Conservation (phyloP, 805 yeast species). For the Priceomyces haplophilus region DNA sequence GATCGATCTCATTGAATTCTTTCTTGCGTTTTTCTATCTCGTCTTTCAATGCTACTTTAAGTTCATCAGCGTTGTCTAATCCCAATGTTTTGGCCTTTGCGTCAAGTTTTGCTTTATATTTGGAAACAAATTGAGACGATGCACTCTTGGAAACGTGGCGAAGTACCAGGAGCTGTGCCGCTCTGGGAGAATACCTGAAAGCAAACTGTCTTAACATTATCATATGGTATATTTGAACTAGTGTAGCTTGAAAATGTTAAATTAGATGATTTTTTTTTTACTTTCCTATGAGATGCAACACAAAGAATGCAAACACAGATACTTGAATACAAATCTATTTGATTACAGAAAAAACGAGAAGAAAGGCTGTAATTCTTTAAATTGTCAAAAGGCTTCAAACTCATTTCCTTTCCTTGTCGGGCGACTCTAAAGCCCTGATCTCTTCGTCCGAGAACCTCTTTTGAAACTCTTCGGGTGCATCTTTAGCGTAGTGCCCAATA, state of each 20-base stretch:
- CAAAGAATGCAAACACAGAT: background rate
- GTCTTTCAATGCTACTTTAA: constrained; percentile 60
- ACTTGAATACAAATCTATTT: background rate
- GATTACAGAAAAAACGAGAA: too few species aligned
- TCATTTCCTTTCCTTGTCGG: constrained; percentile 1
- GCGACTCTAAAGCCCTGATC: constrained; percentile 4
- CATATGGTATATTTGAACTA: background rate
- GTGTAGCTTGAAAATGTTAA: background rate
- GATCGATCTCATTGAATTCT: constrained; percentile 63
- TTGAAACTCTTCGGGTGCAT: constrained; percentile 51
- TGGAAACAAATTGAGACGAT: constrained; percentile 6
- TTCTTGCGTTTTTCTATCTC: constrained; percentile 54
- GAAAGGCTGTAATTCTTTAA: too few species aligned
- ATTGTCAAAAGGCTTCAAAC: background rate
- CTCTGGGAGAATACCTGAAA: background rate
- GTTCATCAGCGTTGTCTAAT: constrained; percentile 48
- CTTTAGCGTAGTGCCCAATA: constrained; percentile 67
- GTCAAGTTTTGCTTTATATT: constrained; percentile 32
- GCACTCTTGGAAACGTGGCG: background rate
- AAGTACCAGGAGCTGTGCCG: background rate
- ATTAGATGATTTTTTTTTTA: background rate
- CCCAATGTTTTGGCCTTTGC: constrained; percentile 36
- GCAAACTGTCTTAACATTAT: background rate
- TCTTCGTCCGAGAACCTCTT: constrained; percentile 6
- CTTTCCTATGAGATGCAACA: background rate